Evolutionary conservation across 75 land plant genomes (phyloP).

Genomic region (Selaginella moellendorffii): DNA sequence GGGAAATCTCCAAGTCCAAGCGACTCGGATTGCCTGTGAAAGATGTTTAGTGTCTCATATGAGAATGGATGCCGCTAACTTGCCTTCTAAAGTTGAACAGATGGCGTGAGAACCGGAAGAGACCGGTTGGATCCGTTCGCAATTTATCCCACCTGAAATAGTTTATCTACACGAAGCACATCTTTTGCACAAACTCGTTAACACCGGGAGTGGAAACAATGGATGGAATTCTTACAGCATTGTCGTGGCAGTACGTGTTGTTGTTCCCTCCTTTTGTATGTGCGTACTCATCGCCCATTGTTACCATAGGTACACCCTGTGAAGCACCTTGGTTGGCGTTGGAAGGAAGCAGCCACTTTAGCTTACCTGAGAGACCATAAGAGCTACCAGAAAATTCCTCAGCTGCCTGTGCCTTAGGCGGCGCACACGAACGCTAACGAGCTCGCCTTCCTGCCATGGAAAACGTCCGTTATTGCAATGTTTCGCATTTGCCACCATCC

Average conservation of each 20-base stretch:
- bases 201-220: not conserved
- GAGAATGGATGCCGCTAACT: not conserved
- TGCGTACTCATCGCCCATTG: conserved; percentile 95
- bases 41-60: not conserved
- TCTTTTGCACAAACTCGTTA: not conserved
- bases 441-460: conserved; percentile 64
- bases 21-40: conserved; percentile 59
- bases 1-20: conserved; percentile 73
- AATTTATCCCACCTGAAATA: conserved; percentile 93
- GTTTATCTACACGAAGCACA: conserved; percentile 45
- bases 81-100: conserved; percentile 70
- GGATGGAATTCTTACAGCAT: conserved; percentile 29
- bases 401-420: conserved; percentile 76
- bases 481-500: too few species aligned
- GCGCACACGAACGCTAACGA: conserved; percentile 44
- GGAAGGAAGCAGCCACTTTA: too few species aligned
- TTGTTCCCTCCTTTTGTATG: conserved; percentile 99
- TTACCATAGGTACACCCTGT: conserved; percentile 95
- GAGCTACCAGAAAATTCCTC: conserved; percentile 79
- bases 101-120: conserved; percentile 61
- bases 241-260: conserved; percentile 96
- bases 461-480: too few species aligned
- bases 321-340: too few species aligned
- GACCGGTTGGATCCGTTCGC: conserved; percentile 40
- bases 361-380: conserved; percentile 95